A percentile compares a stretch with the other conserved stretches of the same genome.
These are phyloP conservation scores for Aspergillus pseudotamarii DNA, from an alignment of 2,329 filamentous ascomycete genomes.

Conservation along the genomic window DNA sequence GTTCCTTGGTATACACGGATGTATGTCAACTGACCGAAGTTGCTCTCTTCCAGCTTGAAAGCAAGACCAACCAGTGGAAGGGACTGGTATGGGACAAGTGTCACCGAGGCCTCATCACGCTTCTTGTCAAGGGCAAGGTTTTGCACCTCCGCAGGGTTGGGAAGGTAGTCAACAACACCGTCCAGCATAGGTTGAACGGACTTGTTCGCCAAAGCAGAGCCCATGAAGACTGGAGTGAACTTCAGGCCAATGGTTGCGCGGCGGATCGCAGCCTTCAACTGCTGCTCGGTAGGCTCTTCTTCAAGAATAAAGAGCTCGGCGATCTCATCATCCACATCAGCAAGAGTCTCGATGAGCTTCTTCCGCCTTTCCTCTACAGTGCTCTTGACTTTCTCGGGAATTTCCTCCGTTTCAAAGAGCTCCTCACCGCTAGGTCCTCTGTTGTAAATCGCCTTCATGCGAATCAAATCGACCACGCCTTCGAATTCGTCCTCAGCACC, in stretches of 20 bases:
- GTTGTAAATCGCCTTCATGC: slow-evolving; percentile 92
- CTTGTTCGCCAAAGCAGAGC: slow-evolving; percentile 92
- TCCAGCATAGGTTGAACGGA: slow-evolving; percentile 95
- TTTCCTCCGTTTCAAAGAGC: slow-evolving; percentile 74
- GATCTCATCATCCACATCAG: slow-evolving; percentile 97
- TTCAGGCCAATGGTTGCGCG: slow-evolving; percentile 84
- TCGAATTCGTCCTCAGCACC: slow-evolving; percentile 88
- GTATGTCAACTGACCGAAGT: slow-evolving; percentile 97
- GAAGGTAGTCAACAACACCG: slow-evolving; percentile 92
- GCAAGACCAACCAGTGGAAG: slow-evolving; percentile 93
- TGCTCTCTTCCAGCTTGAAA: slow-evolving; percentile 99
- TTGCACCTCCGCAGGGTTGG: slow-evolving; percentile 84
- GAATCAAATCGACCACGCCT: slow-evolving; percentile 88
- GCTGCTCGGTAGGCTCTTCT: slow-evolving; percentile 71
- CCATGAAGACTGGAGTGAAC: slow-evolving; percentile 96
- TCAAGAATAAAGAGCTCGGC: slow-evolving; percentile 94
- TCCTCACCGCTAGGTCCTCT: slow-evolving; percentile 80
- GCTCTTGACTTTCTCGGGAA: slow-evolving; percentile 77
- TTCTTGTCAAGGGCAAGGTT: slow-evolving; percentile 87
- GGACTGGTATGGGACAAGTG: slow-evolving; percentile 89
- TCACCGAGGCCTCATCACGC: slow-evolving; percentile 75
- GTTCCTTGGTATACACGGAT: slow-evolving; percentile 97
- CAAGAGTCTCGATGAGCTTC: slow-evolving; percentile 88
- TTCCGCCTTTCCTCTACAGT: slow-evolving; percentile 80
- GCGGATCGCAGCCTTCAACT: slow-evolving; percentile 92